Evolutionary conservation across 257 asterid genomes (phyloP).

Genomic region (Rauvolfia tetraphylla): DNA sequence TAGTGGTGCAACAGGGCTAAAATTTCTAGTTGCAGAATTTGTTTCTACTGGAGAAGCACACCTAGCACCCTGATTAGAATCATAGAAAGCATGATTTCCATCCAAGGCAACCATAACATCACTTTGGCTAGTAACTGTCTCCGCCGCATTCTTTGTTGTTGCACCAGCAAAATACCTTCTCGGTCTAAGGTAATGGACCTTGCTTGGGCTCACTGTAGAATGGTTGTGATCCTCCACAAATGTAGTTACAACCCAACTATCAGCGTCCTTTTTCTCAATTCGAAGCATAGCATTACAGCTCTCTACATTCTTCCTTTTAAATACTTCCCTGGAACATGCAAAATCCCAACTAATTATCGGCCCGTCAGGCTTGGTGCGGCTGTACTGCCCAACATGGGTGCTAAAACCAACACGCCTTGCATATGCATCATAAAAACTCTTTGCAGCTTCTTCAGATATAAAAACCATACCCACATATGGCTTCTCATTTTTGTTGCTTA

Average conservation of each 20-base stretch:
- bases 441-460: conserved; percentile 68
- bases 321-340: conserved; percentile 60
- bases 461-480: conserved; percentile 73
- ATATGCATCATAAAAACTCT: conserved; percentile 58
- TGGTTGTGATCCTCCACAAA: conserved; percentile 81
- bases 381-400: conserved; percentile 57
- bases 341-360: conserved; percentile 62
- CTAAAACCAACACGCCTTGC: conserved; percentile 65
- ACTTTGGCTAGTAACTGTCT: conserved; percentile 38
- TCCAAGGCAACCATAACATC: conserved; percentile 41
- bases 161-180: conserved; percentile 66
- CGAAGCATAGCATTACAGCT: conserved; percentile 66
- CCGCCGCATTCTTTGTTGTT: conserved; percentile 39
- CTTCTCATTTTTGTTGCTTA: conserved; percentile 38
- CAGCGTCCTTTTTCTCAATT: conserved; percentile 46
- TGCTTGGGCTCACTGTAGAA: conserved; percentile 46
- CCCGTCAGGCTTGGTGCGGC: conserved; percentile 57
- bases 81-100: conserved; percentile 43
- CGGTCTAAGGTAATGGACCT: conserved; percentile 59
- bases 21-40: conserved; percentile 33
- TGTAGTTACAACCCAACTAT: conserved; percentile 63
- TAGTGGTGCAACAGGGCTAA: conserved; percentile 44
- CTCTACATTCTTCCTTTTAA: conserved; percentile 50
- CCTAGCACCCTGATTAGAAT: conserved; percentile 36
- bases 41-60: conserved; percentile 39